Conservation (phyloP, 768 basidiomycete species). For the Lentinula aciculospora region DNA sequence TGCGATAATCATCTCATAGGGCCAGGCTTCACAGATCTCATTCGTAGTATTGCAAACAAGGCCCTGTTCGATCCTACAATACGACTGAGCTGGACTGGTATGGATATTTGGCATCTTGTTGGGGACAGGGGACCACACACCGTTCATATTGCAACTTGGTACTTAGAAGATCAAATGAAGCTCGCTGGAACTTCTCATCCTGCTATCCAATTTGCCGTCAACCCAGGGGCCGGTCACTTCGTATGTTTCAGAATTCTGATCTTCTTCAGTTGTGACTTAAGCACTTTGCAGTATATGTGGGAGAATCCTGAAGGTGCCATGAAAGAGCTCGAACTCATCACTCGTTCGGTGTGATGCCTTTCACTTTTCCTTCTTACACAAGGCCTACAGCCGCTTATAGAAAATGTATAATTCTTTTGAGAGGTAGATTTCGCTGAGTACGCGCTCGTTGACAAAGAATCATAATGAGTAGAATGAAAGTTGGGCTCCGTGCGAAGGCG, state of each 20-base stretch:
- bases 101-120: conserved; percentile 12
- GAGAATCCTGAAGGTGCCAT: conserved; percentile 13
- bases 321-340: background rate
- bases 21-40: background rate
- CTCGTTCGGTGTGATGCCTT: background rate
- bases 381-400: no score
- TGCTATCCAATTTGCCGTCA: conserved; percentile 10
- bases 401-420: no score
- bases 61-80: conserved; percentile 12
- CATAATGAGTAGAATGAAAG: no score
- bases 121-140: conserved; percentile 11
- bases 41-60: conserved; percentile 1
- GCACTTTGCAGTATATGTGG: conserved; percentile 12
- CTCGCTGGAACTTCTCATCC: conserved; percentile 4
- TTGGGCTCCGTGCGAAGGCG: no score
- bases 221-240: conserved; percentile 18
- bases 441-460: no score
- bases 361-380: background rate
- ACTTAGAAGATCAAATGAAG: conserved; percentile 13
- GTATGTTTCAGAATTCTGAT: conserved; percentile 10
- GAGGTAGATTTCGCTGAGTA: no score
- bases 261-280: background rate
- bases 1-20: conserved; percentile 11
- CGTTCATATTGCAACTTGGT: conserved; percentile 13
- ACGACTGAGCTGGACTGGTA: conserved; percentile 9